These are phyloP conservation scores for Populus tremula DNA, from an alignment of 345 rosid species.

Conservation along the genomic window DNA sequence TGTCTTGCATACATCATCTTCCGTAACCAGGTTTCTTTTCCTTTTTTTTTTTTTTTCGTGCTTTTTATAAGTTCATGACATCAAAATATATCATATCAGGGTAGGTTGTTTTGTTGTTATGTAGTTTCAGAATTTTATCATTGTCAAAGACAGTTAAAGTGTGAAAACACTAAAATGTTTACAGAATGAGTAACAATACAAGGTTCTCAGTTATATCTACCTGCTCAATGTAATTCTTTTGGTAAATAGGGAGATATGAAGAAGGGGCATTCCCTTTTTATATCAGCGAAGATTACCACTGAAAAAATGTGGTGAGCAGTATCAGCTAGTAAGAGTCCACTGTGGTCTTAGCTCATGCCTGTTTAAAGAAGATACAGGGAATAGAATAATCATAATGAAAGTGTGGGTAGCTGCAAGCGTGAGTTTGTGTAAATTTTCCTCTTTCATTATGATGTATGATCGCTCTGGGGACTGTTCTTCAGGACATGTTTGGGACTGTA, in stretches of 20 bases:
- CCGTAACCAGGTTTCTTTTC: constrained; percentile 67
- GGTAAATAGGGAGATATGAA: not conserved
- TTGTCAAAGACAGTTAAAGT: not conserved
- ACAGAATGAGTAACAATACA: constrained; percentile 1
- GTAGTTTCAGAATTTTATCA: not conserved
- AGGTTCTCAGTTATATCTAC: not conserved
- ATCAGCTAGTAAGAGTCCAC: not conserved
- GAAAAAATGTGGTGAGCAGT: not conserved
- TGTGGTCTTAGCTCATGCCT: not conserved
- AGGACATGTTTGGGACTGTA: too few relatives aligned
- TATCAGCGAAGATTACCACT: not conserved
- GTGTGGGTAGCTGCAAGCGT: not conserved
- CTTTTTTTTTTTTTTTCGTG: not conserved
- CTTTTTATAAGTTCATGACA: not conserved
- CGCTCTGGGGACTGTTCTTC: not conserved
- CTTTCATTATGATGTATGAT: not conserved
- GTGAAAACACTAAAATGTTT: not conserved
- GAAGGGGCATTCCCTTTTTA: not conserved
- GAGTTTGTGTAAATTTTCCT: not conserved
- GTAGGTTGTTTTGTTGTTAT: not conserved
- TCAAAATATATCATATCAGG: not conserved
- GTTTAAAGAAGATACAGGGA: not conserved
- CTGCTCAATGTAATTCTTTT: not conserved
- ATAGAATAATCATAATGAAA: not conserved
- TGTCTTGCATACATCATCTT: constrained; percentile 77